Base-by-base conservation (phyloP, 306 rosid genomes). In the Begonia peltatifolia region DNA sequence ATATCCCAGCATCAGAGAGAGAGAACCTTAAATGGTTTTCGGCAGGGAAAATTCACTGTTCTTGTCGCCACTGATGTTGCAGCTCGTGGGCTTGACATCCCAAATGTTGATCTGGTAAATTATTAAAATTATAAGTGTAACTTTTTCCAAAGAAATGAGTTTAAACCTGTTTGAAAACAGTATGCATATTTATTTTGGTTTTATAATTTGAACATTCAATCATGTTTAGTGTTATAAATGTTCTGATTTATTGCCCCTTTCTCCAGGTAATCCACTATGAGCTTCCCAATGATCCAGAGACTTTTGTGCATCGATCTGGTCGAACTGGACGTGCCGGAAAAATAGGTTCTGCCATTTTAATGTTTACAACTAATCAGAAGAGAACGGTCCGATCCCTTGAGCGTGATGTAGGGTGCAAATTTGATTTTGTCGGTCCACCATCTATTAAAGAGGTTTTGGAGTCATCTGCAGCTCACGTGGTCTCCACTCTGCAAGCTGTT, bases 241-340 rank as follows among this genome's bases (percentile, higher is more conserved):
- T 20, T 20, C 4, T 20, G 23, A 20, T 20, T 20, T 4, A 7
- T 2, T 46, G 41, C 42, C 51, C 12, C 42, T 62, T 58, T 70
- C 60, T 63, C 59, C 77, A 90, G 99, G 14, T 90, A 65, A 90
- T 90, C 65, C 99, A 90, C 76, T 90, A 90, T 48, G 99, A 90
- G 58, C 96, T 92, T 71, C 99, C 99, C 72, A 92, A 92, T 71
- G 99, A 92, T 82, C 84, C 99, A 3, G 99, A 92, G 74, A 92
- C 99, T 51, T 92, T 92, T 53, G 96, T 92, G 23, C 99, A 92
- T 60, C 99, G 99, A 56, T 92, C 99, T 64, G 99, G 99, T 36
- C 96, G 99, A 59, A 92, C 99, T 38, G 99, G 95, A 36, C 96
- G 99, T 52, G 99, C 99, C 18, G 96, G 99, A 63, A 92, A 92